These are phyloP conservation scores for Alternaria alternata DNA, from an alignment of 2,329 filamentous ascomycete genomes.

Conservation along the genomic window DNA sequence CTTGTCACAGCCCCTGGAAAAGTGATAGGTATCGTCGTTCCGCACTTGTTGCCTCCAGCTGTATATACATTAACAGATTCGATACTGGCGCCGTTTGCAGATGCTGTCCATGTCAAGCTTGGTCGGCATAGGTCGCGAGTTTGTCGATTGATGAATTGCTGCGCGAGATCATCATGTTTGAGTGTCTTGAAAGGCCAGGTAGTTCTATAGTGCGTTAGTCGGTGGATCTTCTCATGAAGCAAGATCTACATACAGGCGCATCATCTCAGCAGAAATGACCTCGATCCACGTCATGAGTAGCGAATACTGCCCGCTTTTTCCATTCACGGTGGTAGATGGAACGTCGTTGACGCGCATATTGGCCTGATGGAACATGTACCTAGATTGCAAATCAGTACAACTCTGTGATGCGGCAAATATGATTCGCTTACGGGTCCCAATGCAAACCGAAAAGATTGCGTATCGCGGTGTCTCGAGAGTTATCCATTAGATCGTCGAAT, in stretches of 20 bases:
- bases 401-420: no score
- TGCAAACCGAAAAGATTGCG: conserved; percentile 65
- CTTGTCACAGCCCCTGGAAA: conserved; percentile 57
- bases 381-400: conserved; percentile 19
- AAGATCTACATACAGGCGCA: conserved; percentile 53
- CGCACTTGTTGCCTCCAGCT: conserved; percentile 60
- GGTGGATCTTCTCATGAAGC: background rate
- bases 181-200: conserved; percentile 63
- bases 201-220: conserved; percentile 31
- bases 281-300: conserved; percentile 67
- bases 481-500: conserved; percentile 61
- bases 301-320: conserved; percentile 57
- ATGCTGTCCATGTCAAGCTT: conserved; percentile 57
- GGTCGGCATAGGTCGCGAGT: conserved; percentile 63
- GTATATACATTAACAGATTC: conserved; percentile 59
- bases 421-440: conserved; percentile 54
- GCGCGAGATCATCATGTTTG: conserved; percentile 65
- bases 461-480: conserved; percentile 62
- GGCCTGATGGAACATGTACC: conserved; percentile 71
- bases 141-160: conserved; percentile 62
- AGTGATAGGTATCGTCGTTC: conserved; percentile 63
- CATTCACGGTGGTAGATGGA: conserved; percentile 58
- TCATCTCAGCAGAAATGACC: conserved; percentile 62
- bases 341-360: conserved; percentile 64
- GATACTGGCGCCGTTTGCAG: conserved; percentile 55